Conservation (phyloP, 2,329 filamentous ascomycete genomes). For the Emmonsiellopsis sp. region DNA sequence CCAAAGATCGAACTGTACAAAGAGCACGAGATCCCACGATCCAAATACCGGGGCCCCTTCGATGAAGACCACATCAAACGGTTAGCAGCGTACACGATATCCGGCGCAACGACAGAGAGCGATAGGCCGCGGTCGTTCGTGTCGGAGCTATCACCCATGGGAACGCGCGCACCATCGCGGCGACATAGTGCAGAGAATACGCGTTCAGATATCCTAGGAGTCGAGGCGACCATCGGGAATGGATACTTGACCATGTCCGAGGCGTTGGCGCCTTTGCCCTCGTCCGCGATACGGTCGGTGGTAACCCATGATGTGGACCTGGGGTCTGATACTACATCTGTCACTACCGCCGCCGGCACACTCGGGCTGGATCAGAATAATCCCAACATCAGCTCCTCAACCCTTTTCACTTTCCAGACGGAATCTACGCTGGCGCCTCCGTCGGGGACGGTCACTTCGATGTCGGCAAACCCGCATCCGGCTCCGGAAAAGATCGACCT, state of each 20-base stretch:
- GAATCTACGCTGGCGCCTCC: not conserved
- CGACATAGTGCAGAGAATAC: conserved; percentile 1
- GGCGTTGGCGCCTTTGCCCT: too few relatives aligned
- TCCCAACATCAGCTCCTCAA: conserved; percentile 6
- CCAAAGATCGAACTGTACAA: conserved; percentile 41
- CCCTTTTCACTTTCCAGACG: conserved; percentile 7
- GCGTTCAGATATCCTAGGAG: too few relatives aligned
- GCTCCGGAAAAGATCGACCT: conserved; percentile 18
- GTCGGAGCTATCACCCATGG: conserved; percentile 28
- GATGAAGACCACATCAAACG: conserved; percentile 36
- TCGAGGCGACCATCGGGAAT: too few relatives aligned
- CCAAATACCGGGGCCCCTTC: conserved; percentile 41
- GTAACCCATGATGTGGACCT: too few relatives aligned
- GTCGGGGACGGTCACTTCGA: not conserved
- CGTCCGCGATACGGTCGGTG: too few relatives aligned
- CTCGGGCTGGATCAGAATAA: not conserved
- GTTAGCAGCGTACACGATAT: conserved; percentile 37
- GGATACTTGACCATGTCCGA: too few relatives aligned
- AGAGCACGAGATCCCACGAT: conserved; percentile 38
- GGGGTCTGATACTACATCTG: not conserved
- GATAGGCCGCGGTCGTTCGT: conserved; percentile 28
- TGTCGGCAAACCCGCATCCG: not conserved
- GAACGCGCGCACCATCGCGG: conserved; percentile 8
- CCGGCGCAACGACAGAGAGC: conserved; percentile 20
- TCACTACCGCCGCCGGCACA: not conserved